phyloP scores from a whole-genome alignment of 2,329 filamentous ascomycete genomes.

The Diaporthe helianthi region DNA sequence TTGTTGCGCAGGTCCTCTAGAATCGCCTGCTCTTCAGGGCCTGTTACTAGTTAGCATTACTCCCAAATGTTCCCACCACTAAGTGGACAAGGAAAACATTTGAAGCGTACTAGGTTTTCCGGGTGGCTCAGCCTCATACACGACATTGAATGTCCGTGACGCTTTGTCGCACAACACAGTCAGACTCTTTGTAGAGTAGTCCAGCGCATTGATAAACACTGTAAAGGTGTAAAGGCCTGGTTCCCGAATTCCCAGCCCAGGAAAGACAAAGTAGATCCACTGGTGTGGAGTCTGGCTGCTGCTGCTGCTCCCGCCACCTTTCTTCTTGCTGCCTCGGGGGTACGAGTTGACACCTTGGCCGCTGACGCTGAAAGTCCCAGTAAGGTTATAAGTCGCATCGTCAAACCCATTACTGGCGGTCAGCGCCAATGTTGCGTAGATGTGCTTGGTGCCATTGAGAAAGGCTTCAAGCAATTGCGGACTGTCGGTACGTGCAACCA shows the following conservation, averaged over 20 bases:
- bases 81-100: not conserved
- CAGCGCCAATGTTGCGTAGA: conserved; percentile 23
- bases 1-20: not conserved
- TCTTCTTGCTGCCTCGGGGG: not conserved
- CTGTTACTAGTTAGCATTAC: not conserved
- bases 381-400: not conserved
- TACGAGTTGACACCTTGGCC: not conserved
- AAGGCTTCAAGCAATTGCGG: conserved; percentile 2
- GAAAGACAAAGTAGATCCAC: conserved; percentile 32
- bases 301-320: conserved; percentile 23
- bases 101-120: conserved; percentile 24
- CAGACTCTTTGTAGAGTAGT: too few species aligned
- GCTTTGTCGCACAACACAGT: not conserved
- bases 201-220: conserved; percentile 4
- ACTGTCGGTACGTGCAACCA: conserved; percentile 28
- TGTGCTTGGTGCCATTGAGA: not conserved
- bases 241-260: not conserved
- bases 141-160: conserved; percentile 14
- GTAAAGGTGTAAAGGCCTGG: conserved; percentile 10
- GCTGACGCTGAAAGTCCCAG: not conserved
- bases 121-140: not conserved
- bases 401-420: not conserved
- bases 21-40: not conserved
- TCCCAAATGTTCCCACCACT: not conserved
- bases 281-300: not conserved